Evolutionary conservation across 2,329 filamentous ascomycete species (phyloP), one percentile per base, ranked within the genome.

Genomic region (Alternaria gaisen): DNA sequence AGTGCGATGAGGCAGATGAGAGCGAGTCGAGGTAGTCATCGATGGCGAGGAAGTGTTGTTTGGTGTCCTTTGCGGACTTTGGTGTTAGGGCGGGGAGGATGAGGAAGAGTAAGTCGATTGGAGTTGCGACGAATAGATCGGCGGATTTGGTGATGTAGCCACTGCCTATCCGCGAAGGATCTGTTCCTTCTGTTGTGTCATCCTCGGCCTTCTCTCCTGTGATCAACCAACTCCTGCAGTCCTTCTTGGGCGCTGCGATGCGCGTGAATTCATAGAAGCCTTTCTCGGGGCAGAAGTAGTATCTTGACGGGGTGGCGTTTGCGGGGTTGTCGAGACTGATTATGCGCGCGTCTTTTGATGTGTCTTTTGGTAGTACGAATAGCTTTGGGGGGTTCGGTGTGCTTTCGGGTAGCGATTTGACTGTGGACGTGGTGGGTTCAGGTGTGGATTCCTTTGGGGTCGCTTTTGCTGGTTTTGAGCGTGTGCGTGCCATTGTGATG

Each of bases 91-190:
- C 86, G 0, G 94, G 91, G 1, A 98, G 82, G 4, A 97, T 75
- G 52, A 98, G 83, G 80, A 98, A 98, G 3, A 97, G 74, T 5
- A 92, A 86, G 77, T 99, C 95, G 56, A 97, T 83, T 2, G 88
- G 87, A 1, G 95, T 97, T 9, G 94, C 92, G 60, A 98, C 80
- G 71, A 91, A 90, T n/a, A 98, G 81, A 61, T 93, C 88, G 34
- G 92, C 88, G 43, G 84, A 85, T 70, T 89, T 88, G 34, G 88
- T 85, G 24, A 92, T 80, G 66, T 86, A 87, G 12, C 85, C 87
- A 69, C 67, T 70, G 28, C 71, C 68, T 53, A 72, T 59, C 12
- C 61, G 52, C 18, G 48, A 54, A 5, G 43, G 44, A 3, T 63
- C 63, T 46, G 41, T 40, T 0, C 59, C 46, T 18, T 51, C 42